phyloP scores from a whole-genome alignment of 176 grass and related monocot species.

The Elymus sibiricus region DNA sequence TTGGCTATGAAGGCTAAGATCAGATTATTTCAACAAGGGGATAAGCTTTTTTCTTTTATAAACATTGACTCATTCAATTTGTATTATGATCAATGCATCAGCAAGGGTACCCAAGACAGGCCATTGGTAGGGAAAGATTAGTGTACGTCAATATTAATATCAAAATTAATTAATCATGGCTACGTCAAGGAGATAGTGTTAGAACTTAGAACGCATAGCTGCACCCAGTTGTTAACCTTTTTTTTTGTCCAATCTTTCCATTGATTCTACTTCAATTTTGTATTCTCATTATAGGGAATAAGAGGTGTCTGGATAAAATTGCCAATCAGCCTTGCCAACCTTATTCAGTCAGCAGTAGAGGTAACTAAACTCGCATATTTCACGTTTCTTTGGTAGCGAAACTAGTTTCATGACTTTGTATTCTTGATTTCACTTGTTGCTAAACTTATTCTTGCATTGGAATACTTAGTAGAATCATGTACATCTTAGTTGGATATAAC shows the following conservation, averaged over 20 bases:
- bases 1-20: neutral
- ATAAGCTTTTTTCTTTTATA: neutral
- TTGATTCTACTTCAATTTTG: slow-evolving; percentile 8
- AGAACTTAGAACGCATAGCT: neutral
- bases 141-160: neutral
- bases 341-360: slow-evolving; percentile 82
- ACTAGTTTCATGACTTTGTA: neutral
- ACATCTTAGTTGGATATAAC: neutral
- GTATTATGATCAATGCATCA: neutral
- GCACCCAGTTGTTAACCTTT: neutral
- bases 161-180: neutral
- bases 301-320: slow-evolving; percentile 94
- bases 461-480: neutral
- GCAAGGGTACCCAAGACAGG: neutral
- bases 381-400: neutral
- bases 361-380: slow-evolving; percentile 44
- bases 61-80: neutral
- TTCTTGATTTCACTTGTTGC: neutral
- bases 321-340: slow-evolving; percentile 76
- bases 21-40: neutral
- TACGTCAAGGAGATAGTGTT: neutral
- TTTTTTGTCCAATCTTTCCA: neutral
- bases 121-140: neutral
- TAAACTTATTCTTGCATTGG: neutral
- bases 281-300: slow-evolving; percentile 56